Evolutionary conservation across 2,329 filamentous ascomycete species (phyloP), one percentile per base, ranked within the genome.

Genomic region (Fusarium globosum): DNA sequence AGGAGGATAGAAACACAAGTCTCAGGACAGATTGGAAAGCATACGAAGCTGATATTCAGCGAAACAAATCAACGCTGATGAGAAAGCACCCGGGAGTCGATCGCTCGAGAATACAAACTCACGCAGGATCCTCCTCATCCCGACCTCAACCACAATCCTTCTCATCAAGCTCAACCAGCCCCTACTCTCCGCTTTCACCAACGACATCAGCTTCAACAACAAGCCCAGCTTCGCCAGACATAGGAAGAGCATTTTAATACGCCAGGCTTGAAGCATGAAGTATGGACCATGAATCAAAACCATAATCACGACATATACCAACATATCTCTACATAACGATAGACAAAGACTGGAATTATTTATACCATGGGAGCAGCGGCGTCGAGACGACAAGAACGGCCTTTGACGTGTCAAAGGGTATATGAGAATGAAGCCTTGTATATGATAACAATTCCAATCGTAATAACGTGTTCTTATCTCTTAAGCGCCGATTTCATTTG

Each of bases 401-500:
- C 39, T 59, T 46, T 45, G 38, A 11, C 53, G 41, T 41, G 35
- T 35, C 14, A 49, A n/a, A 61, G 49, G 48, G 55, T 60, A 38
- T 38, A 45, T 72, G 26, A 35, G 43, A 45, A 57, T 59, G 36
- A 45, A 60, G 56, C 55, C 20, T 69, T 45, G 13, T 56, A n/a
- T 41, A 66, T 26, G 23, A 60, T 56, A 45, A 52, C 30, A 30
- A 43, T 64, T 38, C 61, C 26, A 30, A 36, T 42, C 48, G 55
- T 48, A 28, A 53, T 38, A 36, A 53, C 42, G 28, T 53, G 16
- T 52, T 18, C 28, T 14, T n/a, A 30, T 35, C 14, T 26, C 45
- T 70, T 61, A 79, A 11, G 63, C 76, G 42, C 71, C 79, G 68
- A 86, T 79, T 53, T 82, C 78, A 79, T 96, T 95, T 15, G 94